Evolutionary conservation across 345 rosid species (phyloP).

Genomic region (Brassica nigra): DNA sequence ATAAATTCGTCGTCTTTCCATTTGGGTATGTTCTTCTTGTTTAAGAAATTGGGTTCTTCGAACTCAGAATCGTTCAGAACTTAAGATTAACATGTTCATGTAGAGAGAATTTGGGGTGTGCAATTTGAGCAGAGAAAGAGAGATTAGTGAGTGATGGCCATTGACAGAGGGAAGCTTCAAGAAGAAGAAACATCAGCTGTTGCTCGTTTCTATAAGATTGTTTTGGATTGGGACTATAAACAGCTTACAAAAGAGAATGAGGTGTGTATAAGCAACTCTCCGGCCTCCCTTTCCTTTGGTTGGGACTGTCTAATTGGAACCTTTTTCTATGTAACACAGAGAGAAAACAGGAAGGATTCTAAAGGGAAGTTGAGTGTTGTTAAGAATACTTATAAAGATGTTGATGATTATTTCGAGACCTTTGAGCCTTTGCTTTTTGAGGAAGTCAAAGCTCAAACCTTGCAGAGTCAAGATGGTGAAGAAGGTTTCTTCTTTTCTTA

Average conservation of each 20-base stretch:
- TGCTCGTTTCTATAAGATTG: conserved; percentile 61
- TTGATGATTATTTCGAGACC: conserved; percentile 77
- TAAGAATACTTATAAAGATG: conserved; percentile 63
- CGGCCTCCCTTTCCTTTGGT: neutral
- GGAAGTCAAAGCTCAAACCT: conserved; percentile 88
- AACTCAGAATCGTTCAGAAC: neutral
- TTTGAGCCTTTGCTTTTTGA: conserved; percentile 88
- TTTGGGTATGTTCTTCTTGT: neutral
- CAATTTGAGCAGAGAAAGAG: neutral
- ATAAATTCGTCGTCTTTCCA: neutral
- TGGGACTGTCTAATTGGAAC: neutral
- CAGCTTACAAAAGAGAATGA: conserved; percentile 55
- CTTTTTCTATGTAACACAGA: conserved; percentile 27
- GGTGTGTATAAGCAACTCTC: conserved; percentile 33
- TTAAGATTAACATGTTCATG: neutral
- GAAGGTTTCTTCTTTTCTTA: conserved; percentile 51
- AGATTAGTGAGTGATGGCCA: conserved; percentile 46
- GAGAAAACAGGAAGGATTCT: conserved; percentile 36
- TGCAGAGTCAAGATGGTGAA: conserved; percentile 70
- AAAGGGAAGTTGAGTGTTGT: conserved; percentile 51
- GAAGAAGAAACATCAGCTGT: conserved; percentile 57
- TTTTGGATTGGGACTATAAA: conserved; percentile 83
- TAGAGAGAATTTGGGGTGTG: too few species aligned
- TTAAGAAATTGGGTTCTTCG: neutral
- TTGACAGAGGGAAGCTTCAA: conserved; percentile 52